phyloP scores from a whole-genome alignment of 1,284 basidiomycete genomes.

The Apiotrichum siamense region DNA sequence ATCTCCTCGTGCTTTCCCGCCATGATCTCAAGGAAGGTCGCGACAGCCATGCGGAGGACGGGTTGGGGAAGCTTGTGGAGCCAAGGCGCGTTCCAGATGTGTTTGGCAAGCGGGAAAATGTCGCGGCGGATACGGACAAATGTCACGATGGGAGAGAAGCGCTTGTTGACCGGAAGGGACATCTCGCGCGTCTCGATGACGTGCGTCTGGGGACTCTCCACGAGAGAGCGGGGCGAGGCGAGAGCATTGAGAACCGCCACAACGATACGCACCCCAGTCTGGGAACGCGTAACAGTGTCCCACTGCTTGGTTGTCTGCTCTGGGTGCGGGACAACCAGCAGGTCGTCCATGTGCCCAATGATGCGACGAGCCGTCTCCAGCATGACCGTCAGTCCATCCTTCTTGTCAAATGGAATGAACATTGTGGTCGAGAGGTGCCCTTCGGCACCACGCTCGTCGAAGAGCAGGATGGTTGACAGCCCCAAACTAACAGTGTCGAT shows the following conservation, averaged over 20 bases:
- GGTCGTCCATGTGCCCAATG: constrained; percentile 52
- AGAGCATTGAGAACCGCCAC: constrained; percentile 72
- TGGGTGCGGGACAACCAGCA: constrained; percentile 50
- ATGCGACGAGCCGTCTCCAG: constrained; percentile 59
- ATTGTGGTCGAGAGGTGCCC: constrained; percentile 77
- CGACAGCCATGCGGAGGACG: constrained; percentile 67
- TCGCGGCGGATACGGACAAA: constrained; percentile 72
- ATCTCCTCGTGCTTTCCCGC: constrained; percentile 73
- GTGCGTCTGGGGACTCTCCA: constrained; percentile 78
- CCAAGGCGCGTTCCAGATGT: constrained; percentile 82
- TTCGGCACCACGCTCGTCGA: constrained; percentile 72
- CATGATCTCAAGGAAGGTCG: constrained; percentile 72
- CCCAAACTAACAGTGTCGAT: constrained; percentile 69
- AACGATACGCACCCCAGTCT: constrained; percentile 40
- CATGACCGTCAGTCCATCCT: constrained; percentile 67
- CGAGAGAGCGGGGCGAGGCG: constrained; percentile 68
- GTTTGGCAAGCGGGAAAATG: constrained; percentile 61
- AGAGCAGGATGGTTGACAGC: constrained; percentile 64
- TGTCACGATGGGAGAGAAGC: constrained; percentile 67
- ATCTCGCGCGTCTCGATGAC: constrained; percentile 17
- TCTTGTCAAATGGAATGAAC: constrained; percentile 65
- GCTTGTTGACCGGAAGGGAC: constrained; percentile 55
- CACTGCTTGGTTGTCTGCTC: constrained; percentile 56
- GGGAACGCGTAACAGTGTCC: constrained; percentile 48
- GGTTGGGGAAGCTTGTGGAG: constrained; percentile 65